phyloP scores from a whole-genome alignment of 164 flowering plant genomes.

The Magnolia kwangsiensis region DNA sequence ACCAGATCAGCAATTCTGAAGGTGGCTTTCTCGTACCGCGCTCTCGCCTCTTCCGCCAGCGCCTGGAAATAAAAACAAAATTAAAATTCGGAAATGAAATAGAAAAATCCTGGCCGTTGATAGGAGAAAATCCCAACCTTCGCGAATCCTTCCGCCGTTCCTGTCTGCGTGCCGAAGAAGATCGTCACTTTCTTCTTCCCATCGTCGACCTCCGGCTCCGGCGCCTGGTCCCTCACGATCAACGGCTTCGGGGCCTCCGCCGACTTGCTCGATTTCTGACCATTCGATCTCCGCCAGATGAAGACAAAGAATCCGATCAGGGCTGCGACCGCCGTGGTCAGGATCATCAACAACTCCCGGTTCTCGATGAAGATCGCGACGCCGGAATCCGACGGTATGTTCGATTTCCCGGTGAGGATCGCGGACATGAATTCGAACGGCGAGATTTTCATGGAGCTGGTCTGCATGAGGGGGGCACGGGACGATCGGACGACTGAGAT shows the following conservation, averaged over 20 bases:
- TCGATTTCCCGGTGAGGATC: constrained; percentile 44
- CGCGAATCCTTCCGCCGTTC: constrained; percentile 97
- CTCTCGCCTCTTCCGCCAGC: constrained; percentile 80
- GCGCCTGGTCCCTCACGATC: constrained; percentile 31
- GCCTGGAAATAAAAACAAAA: constrained; percentile 40
- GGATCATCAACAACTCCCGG: constrained; percentile 51
- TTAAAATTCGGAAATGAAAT: not conserved
- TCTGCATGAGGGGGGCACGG: not conserved
- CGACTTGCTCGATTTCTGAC: constrained; percentile 24
- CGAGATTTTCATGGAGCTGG: constrained; percentile 27
- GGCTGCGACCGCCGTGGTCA: constrained; percentile 77
- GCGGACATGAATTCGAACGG: constrained; percentile 68
- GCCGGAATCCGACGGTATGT: constrained; percentile 23
- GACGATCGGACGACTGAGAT: constrained; percentile 9
- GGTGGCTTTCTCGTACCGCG: constrained; percentile 69
- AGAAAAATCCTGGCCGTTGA: not conserved
- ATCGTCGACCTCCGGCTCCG: constrained; percentile 57
- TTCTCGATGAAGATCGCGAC: constrained; percentile 50
- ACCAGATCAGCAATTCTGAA: constrained; percentile 91
- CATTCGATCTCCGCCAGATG: constrained; percentile 57
- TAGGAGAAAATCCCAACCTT: constrained; percentile 43
- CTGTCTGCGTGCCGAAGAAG: constrained; percentile 95
- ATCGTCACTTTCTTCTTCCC: constrained; percentile 82
- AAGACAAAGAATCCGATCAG: constrained; percentile 61
- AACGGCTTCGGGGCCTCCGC: constrained; percentile 32